Percentiles rank a stretch among this genome's conserved stretches.
These are phyloP conservation scores for Micractinium sp. DNA, from an alignment of 139 green algal genomes.

Conservation along the genomic window DNA sequence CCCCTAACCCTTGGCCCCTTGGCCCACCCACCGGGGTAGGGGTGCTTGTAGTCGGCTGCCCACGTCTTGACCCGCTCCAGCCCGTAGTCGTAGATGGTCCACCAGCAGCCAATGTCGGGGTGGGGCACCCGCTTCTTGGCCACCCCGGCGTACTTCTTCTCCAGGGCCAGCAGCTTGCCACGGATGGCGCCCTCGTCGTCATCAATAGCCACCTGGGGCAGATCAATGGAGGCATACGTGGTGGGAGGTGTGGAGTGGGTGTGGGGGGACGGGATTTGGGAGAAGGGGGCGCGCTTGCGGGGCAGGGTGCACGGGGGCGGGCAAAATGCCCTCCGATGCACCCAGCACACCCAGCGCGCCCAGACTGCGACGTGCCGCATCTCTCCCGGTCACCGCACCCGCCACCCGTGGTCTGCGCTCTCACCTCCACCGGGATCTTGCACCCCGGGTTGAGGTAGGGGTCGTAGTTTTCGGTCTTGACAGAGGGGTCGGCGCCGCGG, in stretches of 20 bases:
- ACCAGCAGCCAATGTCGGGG: slow-evolving; percentile 89
- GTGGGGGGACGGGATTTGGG: not conserved
- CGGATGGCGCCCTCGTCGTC: not conserved
- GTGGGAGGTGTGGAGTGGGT: too few relatives aligned
- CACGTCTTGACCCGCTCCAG: slow-evolving; percentile 78
- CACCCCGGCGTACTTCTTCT: slow-evolving; percentile 78
- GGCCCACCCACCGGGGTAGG: slow-evolving; percentile 73
- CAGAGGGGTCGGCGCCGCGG: slow-evolving; percentile 85
- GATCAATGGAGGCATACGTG: too few relatives aligned
- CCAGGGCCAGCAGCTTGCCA: slow-evolving; percentile 64
- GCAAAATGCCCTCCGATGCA: too few relatives aligned
- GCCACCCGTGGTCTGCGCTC: too few relatives aligned
- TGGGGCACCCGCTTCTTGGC: slow-evolving; percentile 79
- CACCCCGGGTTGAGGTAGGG: slow-evolving; percentile 87
- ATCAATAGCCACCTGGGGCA: slow-evolving; percentile 9
- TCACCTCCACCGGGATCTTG: slow-evolving; percentile 77
- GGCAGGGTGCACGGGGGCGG: too few relatives aligned
- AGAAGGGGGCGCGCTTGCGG: too few relatives aligned
- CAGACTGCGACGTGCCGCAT: too few relatives aligned
- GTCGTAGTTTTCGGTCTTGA: slow-evolving; percentile 83
- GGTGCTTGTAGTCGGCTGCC: slow-evolving; percentile 72
- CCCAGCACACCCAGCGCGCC: too few relatives aligned
- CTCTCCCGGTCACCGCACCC: too few relatives aligned
- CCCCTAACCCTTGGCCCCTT: not conserved
- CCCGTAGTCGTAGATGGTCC: slow-evolving; percentile 95